Percentiles rank a stretch among this genome's conserved stretches.
These are phyloP conservation scores for Galeopsis tetrahit DNA, from an alignment of 257 asterid genomes.

Conservation along the genomic window DNA sequence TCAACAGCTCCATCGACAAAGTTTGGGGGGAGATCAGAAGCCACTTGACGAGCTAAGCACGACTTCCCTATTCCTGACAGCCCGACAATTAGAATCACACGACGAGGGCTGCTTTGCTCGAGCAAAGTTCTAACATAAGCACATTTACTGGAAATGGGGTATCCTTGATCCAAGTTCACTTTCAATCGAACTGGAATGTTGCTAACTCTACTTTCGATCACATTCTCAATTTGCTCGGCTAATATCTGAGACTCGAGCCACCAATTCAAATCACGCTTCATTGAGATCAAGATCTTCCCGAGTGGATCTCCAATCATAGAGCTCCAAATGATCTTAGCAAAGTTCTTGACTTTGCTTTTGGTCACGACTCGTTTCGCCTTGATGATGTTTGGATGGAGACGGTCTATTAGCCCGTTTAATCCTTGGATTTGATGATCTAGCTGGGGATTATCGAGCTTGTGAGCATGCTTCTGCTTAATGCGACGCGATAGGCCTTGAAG, in stretches of 20 bases:
- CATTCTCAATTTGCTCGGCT: conserved; percentile 35
- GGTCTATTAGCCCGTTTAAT: conserved; percentile 37
- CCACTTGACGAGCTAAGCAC: conserved; percentile 49
- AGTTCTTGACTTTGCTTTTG: conserved; percentile 37
- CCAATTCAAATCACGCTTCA: conserved; percentile 39
- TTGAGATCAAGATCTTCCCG: conserved; percentile 35
- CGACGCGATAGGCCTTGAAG: conserved; percentile 38
- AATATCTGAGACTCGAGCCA: conserved; percentile 44
- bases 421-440: conserved; percentile 39
- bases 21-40: conserved; percentile 40
- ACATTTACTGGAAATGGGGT: conserved; percentile 38
- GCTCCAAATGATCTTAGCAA: conserved; percentile 38
- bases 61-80: conserved; percentile 47
- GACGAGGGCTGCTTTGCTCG: conserved; percentile 26
- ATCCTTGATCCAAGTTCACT: conserved; percentile 37
- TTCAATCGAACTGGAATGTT: conserved; percentile 34
- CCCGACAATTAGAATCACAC: conserved; percentile 42
- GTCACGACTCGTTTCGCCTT: conserved; percentile 42
- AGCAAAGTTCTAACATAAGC: conserved; percentile 31
- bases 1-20: conserved; percentile 45
- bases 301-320: conserved; percentile 47
- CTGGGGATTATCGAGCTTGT: conserved; percentile 42
- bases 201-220: conserved; percentile 37
- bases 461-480: conserved; percentile 35
- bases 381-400: conserved; percentile 38